Base-by-base conservation (phyloP, 768 basidiomycete genomes). In the Termitomyces sp. region DNA sequence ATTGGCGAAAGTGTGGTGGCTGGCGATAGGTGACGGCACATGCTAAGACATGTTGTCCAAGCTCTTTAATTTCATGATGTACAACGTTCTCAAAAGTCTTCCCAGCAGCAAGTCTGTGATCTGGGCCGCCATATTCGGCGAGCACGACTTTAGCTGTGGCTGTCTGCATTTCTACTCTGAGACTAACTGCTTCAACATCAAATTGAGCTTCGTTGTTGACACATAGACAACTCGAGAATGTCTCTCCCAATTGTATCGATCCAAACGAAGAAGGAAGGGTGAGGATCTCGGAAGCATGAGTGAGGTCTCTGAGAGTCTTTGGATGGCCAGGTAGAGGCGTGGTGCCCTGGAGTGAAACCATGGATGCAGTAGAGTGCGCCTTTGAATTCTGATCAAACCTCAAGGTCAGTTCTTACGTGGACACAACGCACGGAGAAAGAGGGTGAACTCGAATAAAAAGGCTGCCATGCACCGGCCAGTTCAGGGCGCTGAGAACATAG, bases 21-120 rank as follows among this genome's bases (percentile, higher is more conserved):
- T 88, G 75, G n/a, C 81, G 84, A 74, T 96, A 97, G 22, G 81
- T 80, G 26, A 96, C 89, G 6, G 84, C 84, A 64, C 92, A 93
- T 2, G 85, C 90, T 38, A 98, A 73, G 11, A 95, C 90, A 68
- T 96, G 93, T 65, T 92, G 85, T 0, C 93, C 93, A 19, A 96
- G 76, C 65, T 98, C 94, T 70, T 97, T 97, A 60, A 97, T 90
- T 71, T 98, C 95, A 64, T 92, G 89, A 57, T 83, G 77, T 1
- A 93, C 85, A 15, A 89, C 71, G 42, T 76, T 72, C 65, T 91
- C 87, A 32, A 90, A 63, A 0, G 82, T 82, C 63, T 84, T 82
- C 22, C 83, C 82, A 2, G 78, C 74, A 0, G 67, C 52, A 47
- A 96, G 70, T 22, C 65, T 69, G 37, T 75, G 68, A 2, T 74